These are phyloP conservation scores for Fusarium odoratissimum DNA, from an alignment of 2,329 filamentous ascomycete genomes.

Conservation along the genomic window DNA sequence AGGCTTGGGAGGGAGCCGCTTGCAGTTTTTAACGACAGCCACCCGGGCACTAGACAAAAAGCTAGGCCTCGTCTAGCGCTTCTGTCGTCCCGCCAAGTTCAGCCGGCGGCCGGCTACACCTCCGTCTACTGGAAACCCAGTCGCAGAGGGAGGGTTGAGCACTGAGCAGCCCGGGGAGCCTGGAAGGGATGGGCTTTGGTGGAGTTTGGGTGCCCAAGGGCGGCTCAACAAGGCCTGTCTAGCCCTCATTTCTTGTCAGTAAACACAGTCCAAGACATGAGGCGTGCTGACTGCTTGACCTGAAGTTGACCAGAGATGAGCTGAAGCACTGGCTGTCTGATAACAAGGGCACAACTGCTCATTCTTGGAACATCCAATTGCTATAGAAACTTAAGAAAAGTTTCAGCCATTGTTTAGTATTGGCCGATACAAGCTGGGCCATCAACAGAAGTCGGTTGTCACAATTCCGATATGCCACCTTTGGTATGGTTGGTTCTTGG, in stretches of 20 bases:
- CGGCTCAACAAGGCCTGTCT: constrained; percentile 30
- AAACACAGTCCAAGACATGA: constrained; percentile 17
- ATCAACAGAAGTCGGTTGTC: not conserved
- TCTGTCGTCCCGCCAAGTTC: constrained; percentile 32
- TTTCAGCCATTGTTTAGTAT: constrained; percentile 32
- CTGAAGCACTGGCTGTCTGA: constrained; percentile 23
- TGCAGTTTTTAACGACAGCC: constrained; percentile 40
- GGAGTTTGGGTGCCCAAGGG: constrained; percentile 31
- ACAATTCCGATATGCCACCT: constrained; percentile 20
- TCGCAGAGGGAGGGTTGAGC: not conserved
- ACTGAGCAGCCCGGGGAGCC: constrained; percentile 17
- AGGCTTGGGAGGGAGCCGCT: constrained; percentile 35
- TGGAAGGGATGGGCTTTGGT: constrained; percentile 24
- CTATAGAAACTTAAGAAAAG: constrained; percentile 22
- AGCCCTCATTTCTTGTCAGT: constrained; percentile 14
- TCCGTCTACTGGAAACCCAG: constrained; percentile 10
- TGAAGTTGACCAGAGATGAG: constrained; percentile 13
- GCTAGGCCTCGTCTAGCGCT: constrained; percentile 27
- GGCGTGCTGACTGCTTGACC: constrained; percentile 24
- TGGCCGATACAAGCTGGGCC: constrained; percentile 6
- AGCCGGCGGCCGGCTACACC: constrained; percentile 19
- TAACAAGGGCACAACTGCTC: constrained; percentile 17
- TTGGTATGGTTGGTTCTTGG: not conserved
- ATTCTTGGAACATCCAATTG: constrained; percentile 19
- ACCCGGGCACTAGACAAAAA: constrained; percentile 26